These are phyloP conservation scores for Fraxinus cuspidata DNA, from an alignment of 257 asterid species.

Conservation along the genomic window DNA sequence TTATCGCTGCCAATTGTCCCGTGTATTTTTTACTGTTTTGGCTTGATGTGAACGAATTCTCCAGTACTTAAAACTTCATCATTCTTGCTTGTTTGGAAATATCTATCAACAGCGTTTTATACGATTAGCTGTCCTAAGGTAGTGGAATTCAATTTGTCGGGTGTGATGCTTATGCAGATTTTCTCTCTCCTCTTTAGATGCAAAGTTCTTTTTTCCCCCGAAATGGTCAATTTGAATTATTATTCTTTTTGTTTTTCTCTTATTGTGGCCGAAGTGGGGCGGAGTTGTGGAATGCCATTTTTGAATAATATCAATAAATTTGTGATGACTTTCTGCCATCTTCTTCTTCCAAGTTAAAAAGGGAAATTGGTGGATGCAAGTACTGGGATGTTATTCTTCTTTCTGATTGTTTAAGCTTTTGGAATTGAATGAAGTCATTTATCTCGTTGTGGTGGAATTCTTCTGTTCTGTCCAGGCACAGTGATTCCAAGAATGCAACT, in stretches of 20 bases:
- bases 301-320: slow-evolving; percentile 13
- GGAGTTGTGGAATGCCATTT: not conserved
- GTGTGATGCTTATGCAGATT: slow-evolving; percentile 9
- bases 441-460: not conserved
- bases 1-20: not conserved
- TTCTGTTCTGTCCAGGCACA: slow-evolving; percentile 63
- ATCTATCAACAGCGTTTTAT: slow-evolving; percentile 20
- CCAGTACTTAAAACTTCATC: slow-evolving; percentile 5
- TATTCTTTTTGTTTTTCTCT: not conserved
- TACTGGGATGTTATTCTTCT: slow-evolving; percentile 1
- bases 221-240: not conserved
- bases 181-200: not conserved
- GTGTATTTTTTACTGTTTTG: slow-evolving; percentile 5
- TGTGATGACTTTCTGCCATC: slow-evolving; percentile 10
- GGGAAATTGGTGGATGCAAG: slow-evolving; percentile 15
- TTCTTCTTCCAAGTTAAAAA: slow-evolving; percentile 12
- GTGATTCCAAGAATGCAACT: slow-evolving; percentile 58
- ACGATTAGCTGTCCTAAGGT: slow-evolving; percentile 1
- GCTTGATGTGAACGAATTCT: not conserved
- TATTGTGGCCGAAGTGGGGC: not conserved
- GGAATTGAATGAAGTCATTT: slow-evolving; percentile 19
- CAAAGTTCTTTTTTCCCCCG: not conserved
- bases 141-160: slow-evolving; percentile 14
- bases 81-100: slow-evolving; percentile 13
- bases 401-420: slow-evolving; percentile 5